Evolutionary conservation across 1,284 basidiomycete species (phyloP).

Genomic region (Trichosporon asahii): DNA sequence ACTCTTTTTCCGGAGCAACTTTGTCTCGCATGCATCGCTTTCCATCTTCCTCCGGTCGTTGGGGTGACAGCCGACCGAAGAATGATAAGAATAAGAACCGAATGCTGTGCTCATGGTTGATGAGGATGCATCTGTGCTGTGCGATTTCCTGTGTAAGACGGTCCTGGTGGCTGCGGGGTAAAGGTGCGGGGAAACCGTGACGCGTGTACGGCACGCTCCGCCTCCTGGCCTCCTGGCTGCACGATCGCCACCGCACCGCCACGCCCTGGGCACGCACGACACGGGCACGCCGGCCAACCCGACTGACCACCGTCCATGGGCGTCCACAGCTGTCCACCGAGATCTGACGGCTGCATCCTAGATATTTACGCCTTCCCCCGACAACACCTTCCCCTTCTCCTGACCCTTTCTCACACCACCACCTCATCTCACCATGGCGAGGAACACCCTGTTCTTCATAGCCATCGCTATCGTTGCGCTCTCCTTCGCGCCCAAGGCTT

Average conservation of each 20-base stretch:
- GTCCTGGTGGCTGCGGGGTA: not conserved
- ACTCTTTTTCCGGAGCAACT: not conserved
- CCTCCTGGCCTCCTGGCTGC: not conserved
- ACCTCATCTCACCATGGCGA: constrained; percentile 29
- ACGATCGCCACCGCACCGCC: not conserved
- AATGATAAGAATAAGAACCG: not conserved
- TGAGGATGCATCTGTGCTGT: not conserved
- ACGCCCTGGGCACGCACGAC: not conserved
- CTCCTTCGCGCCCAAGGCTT: constrained; percentile 43
- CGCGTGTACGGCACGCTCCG: not conserved
- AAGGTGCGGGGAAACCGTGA: not conserved
- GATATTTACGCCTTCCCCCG: not conserved
- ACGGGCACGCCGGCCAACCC: not conserved
- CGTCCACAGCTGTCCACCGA: not conserved
- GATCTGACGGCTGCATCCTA: not conserved
- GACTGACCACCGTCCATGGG: too few species aligned
- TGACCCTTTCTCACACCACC: not conserved
- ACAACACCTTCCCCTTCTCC: not conserved
- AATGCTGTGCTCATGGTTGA: not conserved
- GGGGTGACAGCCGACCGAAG: not conserved
- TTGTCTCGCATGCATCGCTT: not conserved
- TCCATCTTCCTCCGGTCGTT: not conserved
- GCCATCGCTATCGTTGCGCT: constrained; percentile 42
- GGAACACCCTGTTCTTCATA: constrained; percentile 35
- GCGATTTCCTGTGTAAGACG: not conserved